Evolutionary conservation across 148 eudicot genomes (phyloP).

Genomic region (Silene latifolia): DNA sequence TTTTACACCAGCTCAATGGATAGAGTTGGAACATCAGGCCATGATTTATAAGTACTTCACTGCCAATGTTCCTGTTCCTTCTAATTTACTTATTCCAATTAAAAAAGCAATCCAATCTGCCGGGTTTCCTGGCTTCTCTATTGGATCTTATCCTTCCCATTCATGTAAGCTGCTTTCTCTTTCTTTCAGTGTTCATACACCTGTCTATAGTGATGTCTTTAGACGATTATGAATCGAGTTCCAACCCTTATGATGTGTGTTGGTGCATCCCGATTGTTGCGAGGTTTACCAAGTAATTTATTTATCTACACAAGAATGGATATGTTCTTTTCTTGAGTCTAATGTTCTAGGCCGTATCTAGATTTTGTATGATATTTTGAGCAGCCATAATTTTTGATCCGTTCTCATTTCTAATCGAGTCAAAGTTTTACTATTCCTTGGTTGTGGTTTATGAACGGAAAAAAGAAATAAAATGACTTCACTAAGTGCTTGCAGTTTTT

Average conservation of each 20-base stretch:
- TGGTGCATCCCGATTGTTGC: too few relatives aligned
- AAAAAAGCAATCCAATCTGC: constrained; percentile 53
- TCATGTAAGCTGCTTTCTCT: constrained; percentile 42
- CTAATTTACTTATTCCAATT: constrained; percentile 66
- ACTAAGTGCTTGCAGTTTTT: too few relatives aligned
- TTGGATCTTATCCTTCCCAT: constrained; percentile 60
- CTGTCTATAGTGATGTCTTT: neutral
- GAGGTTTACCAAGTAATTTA: neutral
- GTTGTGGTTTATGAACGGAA: too few relatives aligned
- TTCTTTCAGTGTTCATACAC: neutral
- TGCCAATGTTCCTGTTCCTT: constrained; percentile 77
- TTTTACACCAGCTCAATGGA: constrained; percentile 85
- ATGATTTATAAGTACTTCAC: constrained; percentile 74
- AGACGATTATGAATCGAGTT: neutral
- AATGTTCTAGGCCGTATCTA: too few relatives aligned
- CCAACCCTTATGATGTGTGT: neutral
- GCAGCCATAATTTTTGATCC: too few relatives aligned
- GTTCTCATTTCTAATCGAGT: too few relatives aligned
- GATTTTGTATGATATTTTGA: too few relatives aligned
- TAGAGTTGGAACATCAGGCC: constrained; percentile 88
- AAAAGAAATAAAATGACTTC: too few relatives aligned
- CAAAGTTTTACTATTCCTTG: too few relatives aligned
- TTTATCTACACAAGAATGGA: neutral
- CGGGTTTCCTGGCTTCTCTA: constrained; percentile 48
- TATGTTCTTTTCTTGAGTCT: neutral